phyloP scores from a whole-genome alignment of 805 yeast genomes.

The Ogataea saltuana region DNA sequence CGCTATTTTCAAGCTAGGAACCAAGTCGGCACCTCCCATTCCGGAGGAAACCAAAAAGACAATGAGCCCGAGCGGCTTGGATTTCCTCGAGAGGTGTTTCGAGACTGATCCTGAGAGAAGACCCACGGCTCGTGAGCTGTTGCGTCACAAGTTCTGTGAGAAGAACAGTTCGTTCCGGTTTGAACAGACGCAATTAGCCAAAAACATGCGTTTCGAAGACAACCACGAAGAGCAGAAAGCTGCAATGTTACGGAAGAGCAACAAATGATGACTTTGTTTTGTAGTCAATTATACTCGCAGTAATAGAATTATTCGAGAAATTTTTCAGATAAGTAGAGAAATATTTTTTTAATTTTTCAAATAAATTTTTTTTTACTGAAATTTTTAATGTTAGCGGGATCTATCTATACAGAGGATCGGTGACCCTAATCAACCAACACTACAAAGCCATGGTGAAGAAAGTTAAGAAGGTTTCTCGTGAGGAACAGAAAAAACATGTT shows the following conservation, averaged over 20 bases:
- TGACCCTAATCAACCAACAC: too few species aligned
- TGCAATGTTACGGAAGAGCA: conserved; percentile 28
- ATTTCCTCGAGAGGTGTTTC: conserved; percentile 77
- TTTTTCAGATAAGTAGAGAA: not conserved
- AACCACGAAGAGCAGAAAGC: conserved; percentile 29
- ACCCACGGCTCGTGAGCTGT: conserved; percentile 78
- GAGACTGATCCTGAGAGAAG: conserved; percentile 74
- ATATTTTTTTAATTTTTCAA: conserved; percentile 6
- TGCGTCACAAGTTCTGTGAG: conserved; percentile 46
- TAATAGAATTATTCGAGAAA: not conserved
- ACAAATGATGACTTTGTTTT: conserved; percentile 1
- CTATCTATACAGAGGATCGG: not conserved
- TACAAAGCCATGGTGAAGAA: conserved; percentile 38
- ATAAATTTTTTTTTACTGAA: conserved; percentile 6
- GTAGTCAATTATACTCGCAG: conserved; percentile 5
- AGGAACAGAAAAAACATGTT: conserved; percentile 31
- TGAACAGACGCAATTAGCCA: conserved; percentile 33
- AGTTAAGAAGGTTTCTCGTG: conserved; percentile 28
- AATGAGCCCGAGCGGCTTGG: conserved; percentile 64
- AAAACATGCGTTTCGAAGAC: conserved; percentile 31
- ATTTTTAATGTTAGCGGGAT: not conserved
- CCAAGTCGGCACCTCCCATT: conserved; percentile 91
- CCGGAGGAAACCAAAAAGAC: conserved; percentile 78
- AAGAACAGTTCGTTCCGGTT: conserved; percentile 30
- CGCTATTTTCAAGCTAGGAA: conserved; percentile 87